A percentile compares a stretch with the other conserved stretches of the same genome.
These are phyloP conservation scores for Nicotiana tabacum DNA, from an alignment of 257 asterid genomes.

Conservation along the genomic window DNA sequence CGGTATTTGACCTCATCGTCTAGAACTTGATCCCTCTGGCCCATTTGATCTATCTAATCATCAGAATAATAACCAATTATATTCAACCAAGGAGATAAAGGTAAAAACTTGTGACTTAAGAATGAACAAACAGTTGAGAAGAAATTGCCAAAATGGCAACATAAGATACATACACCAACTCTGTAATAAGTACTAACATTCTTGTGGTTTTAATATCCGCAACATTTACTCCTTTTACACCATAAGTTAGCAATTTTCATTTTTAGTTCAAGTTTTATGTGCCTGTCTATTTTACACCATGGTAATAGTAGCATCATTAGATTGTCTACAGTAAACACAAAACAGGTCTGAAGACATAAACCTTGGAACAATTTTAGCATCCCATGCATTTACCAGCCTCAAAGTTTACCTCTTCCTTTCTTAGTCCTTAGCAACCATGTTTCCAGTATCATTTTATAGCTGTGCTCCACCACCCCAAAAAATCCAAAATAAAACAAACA, in stretches of 20 bases:
- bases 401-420: neutral
- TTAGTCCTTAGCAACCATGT: conserved; percentile 2
- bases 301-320: neutral
- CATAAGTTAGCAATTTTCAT: neutral
- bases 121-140: neutral
- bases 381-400: neutral
- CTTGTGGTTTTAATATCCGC: neutral
- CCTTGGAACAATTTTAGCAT: neutral
- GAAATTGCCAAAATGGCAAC: neutral
- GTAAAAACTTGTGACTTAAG: neutral
- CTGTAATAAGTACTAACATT: neutral
- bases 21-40: conserved; percentile 71
- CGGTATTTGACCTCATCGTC: conserved; percentile 93
- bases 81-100: conserved; percentile 7
- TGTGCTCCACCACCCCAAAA: conserved; percentile 2
- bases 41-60: conserved; percentile 78
- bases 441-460: neutral
- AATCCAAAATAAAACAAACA: neutral
- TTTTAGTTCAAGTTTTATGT: neutral
- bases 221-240: neutral
- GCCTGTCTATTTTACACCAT: neutral
- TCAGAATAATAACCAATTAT: conserved; percentile 8
- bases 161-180: neutral
- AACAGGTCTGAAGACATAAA: neutral
- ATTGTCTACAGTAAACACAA: neutral